Conservation (phyloP, 495 filamentous ascomycete genomes). For the Neurospora africana region DNA sequence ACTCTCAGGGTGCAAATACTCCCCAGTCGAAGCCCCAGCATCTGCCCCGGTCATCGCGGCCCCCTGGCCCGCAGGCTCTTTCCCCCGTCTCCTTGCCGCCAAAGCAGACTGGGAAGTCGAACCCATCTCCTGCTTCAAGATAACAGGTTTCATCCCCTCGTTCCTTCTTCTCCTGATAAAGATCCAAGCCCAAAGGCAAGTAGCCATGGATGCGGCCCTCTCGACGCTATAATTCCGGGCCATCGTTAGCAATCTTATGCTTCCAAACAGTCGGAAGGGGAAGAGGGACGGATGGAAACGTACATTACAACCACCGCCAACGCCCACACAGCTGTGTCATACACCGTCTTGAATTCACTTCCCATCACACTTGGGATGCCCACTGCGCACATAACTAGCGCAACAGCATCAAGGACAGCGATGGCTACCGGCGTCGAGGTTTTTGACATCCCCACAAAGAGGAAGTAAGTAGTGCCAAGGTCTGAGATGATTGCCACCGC, state of each 20-base stretch:
- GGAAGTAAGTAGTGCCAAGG: neutral
- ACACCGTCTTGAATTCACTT: neutral
- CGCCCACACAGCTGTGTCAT: neutral
- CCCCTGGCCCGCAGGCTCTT: neutral
- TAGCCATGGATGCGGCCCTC: neutral
- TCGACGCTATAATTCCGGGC: neutral
- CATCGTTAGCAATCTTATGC: neutral
- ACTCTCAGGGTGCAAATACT: neutral
- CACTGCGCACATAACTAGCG: neutral
- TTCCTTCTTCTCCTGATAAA: neutral
- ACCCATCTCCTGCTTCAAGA: neutral
- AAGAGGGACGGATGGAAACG: neutral
- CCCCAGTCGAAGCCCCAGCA: neutral
- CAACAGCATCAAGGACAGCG: neutral
- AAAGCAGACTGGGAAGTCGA: neutral
- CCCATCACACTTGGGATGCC: neutral
- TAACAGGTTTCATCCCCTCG: neutral
- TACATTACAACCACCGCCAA: slow-evolving; percentile 1
- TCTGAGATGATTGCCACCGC: neutral
- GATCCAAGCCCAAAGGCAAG: neutral
- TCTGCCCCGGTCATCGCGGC: neutral
- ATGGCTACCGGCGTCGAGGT: neutral
- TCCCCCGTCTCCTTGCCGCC: neutral
- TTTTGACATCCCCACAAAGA: neutral
- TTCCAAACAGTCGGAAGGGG: neutral